Conservation (phyloP, 441 rosid genomes). For the Raphanus hybrid region DNA sequence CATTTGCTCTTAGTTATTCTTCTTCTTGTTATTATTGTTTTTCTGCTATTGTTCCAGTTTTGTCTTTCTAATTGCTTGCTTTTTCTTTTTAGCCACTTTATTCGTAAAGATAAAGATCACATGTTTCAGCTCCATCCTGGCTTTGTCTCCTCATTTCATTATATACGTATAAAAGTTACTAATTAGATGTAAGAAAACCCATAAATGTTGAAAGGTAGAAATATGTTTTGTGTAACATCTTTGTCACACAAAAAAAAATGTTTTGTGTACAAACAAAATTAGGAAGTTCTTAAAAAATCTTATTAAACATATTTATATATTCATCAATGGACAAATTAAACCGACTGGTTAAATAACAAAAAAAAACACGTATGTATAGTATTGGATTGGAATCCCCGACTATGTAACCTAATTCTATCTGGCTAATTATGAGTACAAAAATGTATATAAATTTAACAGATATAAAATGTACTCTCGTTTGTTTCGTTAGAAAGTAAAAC, state of each 20-base stretch:
- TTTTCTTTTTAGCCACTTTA: slow-evolving; percentile 42
- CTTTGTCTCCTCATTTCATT: slow-evolving; percentile 21
- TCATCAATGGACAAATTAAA: background rate
- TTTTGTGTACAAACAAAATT: slow-evolving; percentile 6
- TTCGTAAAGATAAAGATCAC: slow-evolving; percentile 47
- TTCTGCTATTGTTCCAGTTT: slow-evolving; percentile 31
- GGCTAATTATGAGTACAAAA: background rate
- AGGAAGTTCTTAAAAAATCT: background rate
- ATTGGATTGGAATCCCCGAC: background rate
- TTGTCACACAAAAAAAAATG: background rate
- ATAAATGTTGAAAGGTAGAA: slow-evolving; percentile 12
- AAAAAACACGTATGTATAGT: background rate
- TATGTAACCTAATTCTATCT: background rate
- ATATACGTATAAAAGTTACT: slow-evolving; percentile 20
- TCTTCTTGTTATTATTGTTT: slow-evolving; percentile 9
- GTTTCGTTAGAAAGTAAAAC: background rate
- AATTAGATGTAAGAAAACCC: background rate
- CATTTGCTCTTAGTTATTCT: slow-evolving; percentile 34
- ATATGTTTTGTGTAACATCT: slow-evolving; percentile 12
- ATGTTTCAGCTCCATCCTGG: slow-evolving; percentile 40
- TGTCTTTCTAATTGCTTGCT: slow-evolving; percentile 38
- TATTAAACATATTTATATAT: background rate
- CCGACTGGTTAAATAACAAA: background rate
- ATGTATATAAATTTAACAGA: background rate
- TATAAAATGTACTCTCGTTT: background rate